Evolutionary conservation across 495 filamentous ascomycete species (phyloP), one percentile per base, ranked within the genome.

Genomic region (Parathielavia hyrcaniae): DNA sequence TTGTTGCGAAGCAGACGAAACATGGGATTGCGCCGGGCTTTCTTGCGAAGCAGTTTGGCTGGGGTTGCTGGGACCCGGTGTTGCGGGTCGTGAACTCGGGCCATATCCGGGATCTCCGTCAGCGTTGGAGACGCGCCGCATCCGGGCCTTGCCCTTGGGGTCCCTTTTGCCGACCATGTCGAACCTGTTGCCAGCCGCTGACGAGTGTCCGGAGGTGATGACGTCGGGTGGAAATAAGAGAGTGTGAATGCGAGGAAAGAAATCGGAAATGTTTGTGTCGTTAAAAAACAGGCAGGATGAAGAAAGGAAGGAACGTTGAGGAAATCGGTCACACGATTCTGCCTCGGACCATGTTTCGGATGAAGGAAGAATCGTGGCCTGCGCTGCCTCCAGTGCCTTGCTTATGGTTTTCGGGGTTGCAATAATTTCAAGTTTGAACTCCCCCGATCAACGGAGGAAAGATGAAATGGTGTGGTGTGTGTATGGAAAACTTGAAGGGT

Each of bases 11-110:
- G 22, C 45, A 16, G 36, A 43, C 9, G 54, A 57, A 30, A 17
- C 13, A 19, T 36, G 53, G 7, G 53, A 46, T 3, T 26, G 41
- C 16, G 36, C 35, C n/a, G 54, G 54, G 47, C 55, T 57, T 12
- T 14, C 55, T 6, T 50, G 46, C 10, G 55, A 12, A 3, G 55
- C 14, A 30, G 14, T 39, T 23, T 26, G 26, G 8, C 26, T 7
- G 7, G 0, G 5, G 9, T 34, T 44, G 46, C 55, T 51, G 4
- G n/a, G 47, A 23, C 45, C 36, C 2, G 55, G 47, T n/a, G 46
- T 44, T 10, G 44, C 45, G 20, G 32, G 44, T 8, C 39, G 44
- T 20, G 34, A 51, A 23, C 36, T 11, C 16, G 39, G 17, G n/a
- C 17, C 26, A 11, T 17, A 5, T n/a, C n/a, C n/a, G n/a, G n/a